Conservation (phyloP, 2,329 filamentous ascomycete species). For the Samsoniella hepiali region DNA sequence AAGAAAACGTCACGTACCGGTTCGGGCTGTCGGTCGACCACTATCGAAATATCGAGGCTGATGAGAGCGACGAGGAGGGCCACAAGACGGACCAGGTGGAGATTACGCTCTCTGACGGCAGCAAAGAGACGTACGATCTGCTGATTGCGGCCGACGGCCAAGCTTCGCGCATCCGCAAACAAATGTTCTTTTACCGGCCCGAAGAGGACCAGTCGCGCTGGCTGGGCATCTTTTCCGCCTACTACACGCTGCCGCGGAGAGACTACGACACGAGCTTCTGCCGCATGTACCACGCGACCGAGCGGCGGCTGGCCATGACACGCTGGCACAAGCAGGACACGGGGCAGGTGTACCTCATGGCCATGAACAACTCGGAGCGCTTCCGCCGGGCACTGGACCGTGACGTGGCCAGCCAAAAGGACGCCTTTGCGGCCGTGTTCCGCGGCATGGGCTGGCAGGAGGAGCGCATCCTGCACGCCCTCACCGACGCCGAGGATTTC, state of each 20-base stretch:
- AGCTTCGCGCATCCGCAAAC: conserved; percentile 22
- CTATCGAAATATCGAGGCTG: conserved; percentile 26
- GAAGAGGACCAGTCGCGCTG: conserved; percentile 11
- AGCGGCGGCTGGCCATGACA: conserved; percentile 16
- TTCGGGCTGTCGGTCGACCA: conserved; percentile 31
- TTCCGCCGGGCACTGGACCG: conserved; percentile 14
- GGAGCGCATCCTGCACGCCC: conserved; percentile 8
- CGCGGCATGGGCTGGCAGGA: conserved; percentile 16
- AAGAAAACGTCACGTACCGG: conserved; percentile 26
- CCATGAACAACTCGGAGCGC: conserved; percentile 13
- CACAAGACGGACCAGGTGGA: conserved; percentile 24
- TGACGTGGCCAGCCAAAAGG: conserved; percentile 8
- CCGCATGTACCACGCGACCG: conserved; percentile 15
- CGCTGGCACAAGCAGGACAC: conserved; percentile 8
- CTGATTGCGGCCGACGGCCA: conserved; percentile 54
- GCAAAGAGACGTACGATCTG: conserved; percentile 43
- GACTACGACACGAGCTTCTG: conserved; percentile 17
- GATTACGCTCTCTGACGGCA: conserved; percentile 41
- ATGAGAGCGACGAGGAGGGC: conserved; percentile 27
- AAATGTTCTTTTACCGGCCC: conserved; percentile 16
- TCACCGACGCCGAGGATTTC: conserved; percentile 16
- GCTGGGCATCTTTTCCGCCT: conserved; percentile 14
- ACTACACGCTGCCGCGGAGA: conserved; percentile 12
- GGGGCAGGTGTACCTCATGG: conserved; percentile 15
- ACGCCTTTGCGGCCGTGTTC: conserved; percentile 14